Base-by-base conservation (phyloP, 2,329 filamentous ascomycete species). In the Aspergillus bombycis region DNA sequence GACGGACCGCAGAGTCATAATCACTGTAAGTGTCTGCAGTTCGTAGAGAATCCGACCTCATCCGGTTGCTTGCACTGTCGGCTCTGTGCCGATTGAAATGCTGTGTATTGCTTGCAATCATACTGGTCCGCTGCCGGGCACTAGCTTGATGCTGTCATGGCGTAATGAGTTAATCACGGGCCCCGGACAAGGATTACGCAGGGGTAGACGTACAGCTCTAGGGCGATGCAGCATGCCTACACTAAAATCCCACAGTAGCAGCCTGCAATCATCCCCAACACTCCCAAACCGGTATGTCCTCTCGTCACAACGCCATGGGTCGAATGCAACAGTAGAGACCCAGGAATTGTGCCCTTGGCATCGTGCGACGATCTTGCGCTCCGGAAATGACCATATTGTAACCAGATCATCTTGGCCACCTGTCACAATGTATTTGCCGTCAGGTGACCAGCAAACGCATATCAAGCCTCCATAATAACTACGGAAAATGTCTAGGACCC, bases 191-290 rank as follows among this genome's bases (percentile, higher is more conserved):
- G 45, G 52, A 32, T 45, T 58, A 30, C 56, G 32, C 23, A 71
- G 58, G 26, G 67, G 10, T 28, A 62, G 48, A 86, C 91, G 74
- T 81, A 93, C 91, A 69, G 88, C 90, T 80, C 94, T 94, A 23
- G 95, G 94, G 64, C 94, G 87, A 78, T 96, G 92, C 71, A 99
- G 84, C 94, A 98, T 98, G 70, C 93, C 93, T 48, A 97, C 93
- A 68, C 90, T 97, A 76, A 99, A 99, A 81, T 99, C 95, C 95
- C 95, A 99, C 14, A 99, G 82, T 63, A 97, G 87, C 21, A 99
- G 82, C 62, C 93, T 86, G 71, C 94, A 92, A 76, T 99, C 95
- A 75, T 98, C 94, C 16, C 94, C 95, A 0, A 99, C 94, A 72
- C 93, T 97, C 34, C 95, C 95, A 72, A 99, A 97, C 1, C 95